phyloP scores from a whole-genome alignment of 331 rosid species.

The Quercus phellos region DNA sequence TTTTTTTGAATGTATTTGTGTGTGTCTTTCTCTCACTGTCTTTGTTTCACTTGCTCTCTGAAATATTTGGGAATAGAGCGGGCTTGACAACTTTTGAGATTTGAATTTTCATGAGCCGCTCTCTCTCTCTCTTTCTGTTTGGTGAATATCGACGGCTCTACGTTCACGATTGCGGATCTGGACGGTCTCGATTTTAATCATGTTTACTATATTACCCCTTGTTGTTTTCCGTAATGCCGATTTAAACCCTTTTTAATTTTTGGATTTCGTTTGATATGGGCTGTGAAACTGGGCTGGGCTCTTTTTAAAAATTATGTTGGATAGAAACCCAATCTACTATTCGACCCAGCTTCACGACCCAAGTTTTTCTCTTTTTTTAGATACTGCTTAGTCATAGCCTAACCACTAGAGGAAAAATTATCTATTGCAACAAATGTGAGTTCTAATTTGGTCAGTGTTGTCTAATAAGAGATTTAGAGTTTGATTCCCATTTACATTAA shows the following conservation, averaged over 20 bases:
- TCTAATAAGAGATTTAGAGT: too few relatives aligned
- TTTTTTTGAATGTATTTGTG: too few relatives aligned
- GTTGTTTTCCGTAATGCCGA: background rate
- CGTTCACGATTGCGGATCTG: constrained; percentile 15
- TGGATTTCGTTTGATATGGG: background rate
- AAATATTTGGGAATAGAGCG: constrained; percentile 25
- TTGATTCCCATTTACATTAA: rapidly evolving
- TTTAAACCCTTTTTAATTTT: background rate
- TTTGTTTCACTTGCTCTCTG: constrained; percentile 4
- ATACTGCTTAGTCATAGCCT: too few relatives aligned
- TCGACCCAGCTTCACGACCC: too few relatives aligned
- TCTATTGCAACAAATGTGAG: too few relatives aligned
- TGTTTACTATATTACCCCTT: constrained; percentile 2
- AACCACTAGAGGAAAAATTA: too few relatives aligned
- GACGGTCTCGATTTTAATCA: background rate
- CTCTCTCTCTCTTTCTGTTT: constrained; percentile 8
- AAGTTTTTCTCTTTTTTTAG: too few relatives aligned
- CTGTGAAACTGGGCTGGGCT: background rate
- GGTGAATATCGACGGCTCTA: constrained; percentile 20
- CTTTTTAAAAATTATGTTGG: too few relatives aligned
- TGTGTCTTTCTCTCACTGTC: background rate
- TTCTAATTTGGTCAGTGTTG: too few relatives aligned
- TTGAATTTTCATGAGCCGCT: constrained; percentile 47
- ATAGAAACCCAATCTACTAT: too few relatives aligned
- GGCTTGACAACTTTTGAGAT: constrained; percentile 24